Evolutionary conservation across 208 protist genomes (phyloP), one percentile per base, ranked within the genome.

Genomic region (Leptomonas seymouri): DNA sequence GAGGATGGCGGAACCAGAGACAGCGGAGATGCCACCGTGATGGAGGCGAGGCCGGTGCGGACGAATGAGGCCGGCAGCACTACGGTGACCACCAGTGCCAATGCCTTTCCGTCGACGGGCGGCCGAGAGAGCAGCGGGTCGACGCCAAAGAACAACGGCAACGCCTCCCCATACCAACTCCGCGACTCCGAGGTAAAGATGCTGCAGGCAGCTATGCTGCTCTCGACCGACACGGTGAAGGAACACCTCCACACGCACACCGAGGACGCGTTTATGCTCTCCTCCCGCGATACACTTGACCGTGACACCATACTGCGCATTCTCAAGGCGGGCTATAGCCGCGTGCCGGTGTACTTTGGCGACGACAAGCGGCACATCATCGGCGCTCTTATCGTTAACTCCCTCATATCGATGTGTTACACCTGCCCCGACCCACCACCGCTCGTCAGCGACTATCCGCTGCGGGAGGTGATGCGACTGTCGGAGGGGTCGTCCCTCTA

Each of bases 381-480:
- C 50, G 95, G 95, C 9, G 78, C 89, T 23, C 74, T 98, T 27
- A 82, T 96, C 53, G 82, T 93, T 15, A 95, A 97, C 53, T 87
- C 81, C 12, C 84, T 98, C 12, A 75, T 96, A 6, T 74, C 64
- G n/a, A 63, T 96, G 21, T 82, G 82, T 72, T 90, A 84, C 63
- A 71, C 73, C 34, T 74, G 80, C 23, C 84, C 84, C 4, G 57
- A 79, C 60, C 78, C 79, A 1, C 75, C 85, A 3, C 85, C 83
- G 42, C 78, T 86, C 41, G 83, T 86, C 20, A 78, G 88, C 66
- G 81, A 89, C 21, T 91, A 88, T 71, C 85, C 81, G 6, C 80
- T 93, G 34, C 76, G 74, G 14, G 88, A 91, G 54, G 79, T 90
- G 34, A 60, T 93, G 62, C 78, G 80, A 3, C 62, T 93, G 45